Evolutionary conservation across 169 alveolate species (phyloP), one percentile per base, ranked within the genome.

Genomic region (Cyclospora cayetanensis): DNA sequence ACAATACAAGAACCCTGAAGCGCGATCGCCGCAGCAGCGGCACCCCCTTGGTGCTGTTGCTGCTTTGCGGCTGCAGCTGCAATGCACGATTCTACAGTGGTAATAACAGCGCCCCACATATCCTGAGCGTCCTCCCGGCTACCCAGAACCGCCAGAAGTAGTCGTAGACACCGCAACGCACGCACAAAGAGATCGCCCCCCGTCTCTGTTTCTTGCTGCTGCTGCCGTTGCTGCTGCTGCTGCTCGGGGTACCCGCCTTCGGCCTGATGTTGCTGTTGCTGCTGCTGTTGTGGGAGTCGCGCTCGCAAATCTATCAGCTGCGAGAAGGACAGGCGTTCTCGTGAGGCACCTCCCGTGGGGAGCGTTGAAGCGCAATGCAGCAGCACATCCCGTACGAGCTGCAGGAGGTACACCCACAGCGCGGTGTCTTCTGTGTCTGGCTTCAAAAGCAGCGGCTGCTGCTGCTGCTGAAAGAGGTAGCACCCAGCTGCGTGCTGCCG

Each of bases 211-310:
- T 46, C 63, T 35, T 55, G 87, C 63, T 66, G 86, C 86, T 87
- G 66, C 86, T 66, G 92, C 53, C 60, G 92, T 46, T 87, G 86
- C 92, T 53, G 79, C 70, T 77, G 76, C 68, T 87, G 79, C 72
- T 60, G 84, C 27, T 85, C 65, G 50, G 39, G 39, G 39, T 60
- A 29, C 84, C 37, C 2, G 43, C 46, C 80, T 2, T 68, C 35
- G 55, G 39, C 39, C 68, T 85, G 91, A 35, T 41, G 66, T 55
- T 65, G 86, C 65, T 74, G 86, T 3, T 41, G 65, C 42, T 74
- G 39, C 37, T n/a, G n/a, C 86, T 22, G 92, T 74, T 25, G 80
- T 74, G 31, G 85, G 60, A 31, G 50, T 31, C 70, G 66, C 18
- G 89, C 53, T 37, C 34, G n/a, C 74, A 79, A n/a, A 12, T 79